A percentile compares a stretch with the other conserved stretches of the same genome.
Conservation (phyloP, 2,329 filamentous ascomycete species). For the Colletotrichum noveboracense region DNA sequence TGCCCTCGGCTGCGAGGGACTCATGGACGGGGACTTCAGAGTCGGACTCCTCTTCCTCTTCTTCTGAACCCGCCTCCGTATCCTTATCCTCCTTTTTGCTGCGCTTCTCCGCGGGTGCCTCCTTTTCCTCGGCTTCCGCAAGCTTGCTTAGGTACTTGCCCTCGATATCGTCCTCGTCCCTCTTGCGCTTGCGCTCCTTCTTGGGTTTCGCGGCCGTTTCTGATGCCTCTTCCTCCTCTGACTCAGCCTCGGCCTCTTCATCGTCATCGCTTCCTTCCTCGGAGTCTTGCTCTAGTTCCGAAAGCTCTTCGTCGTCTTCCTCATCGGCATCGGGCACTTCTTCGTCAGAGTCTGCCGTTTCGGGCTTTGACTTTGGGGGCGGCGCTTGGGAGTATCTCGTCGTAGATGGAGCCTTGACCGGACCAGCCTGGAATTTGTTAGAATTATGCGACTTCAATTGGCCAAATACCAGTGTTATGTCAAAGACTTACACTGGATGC, state of each 20-base stretch:
- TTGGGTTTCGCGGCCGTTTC: constrained; percentile 43
- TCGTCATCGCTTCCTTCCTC: constrained; percentile 27
- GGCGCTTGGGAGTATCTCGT: constrained; percentile 48
- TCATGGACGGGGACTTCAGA: constrained; percentile 59
- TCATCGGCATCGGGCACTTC: constrained; percentile 35
- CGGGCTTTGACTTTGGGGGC: constrained; percentile 33
- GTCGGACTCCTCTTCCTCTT: constrained; percentile 42
- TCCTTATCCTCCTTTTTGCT: constrained; percentile 47
- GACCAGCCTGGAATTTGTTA: constrained; percentile 50
- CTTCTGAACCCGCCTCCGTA: constrained; percentile 46
- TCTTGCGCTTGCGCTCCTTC: constrained; percentile 69
- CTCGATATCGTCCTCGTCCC: constrained; percentile 74
- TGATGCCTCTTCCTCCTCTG: constrained; percentile 41
- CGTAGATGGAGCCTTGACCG: constrained; percentile 51
- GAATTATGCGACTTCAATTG: background rate
- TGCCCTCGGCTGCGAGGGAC: constrained; percentile 58
- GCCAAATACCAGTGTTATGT: background rate
- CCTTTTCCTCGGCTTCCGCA: constrained; percentile 59
- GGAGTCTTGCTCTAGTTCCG: background rate
- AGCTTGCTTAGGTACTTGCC: constrained; percentile 72
- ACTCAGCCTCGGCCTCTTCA: constrained; percentile 26
- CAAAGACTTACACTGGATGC: constrained; percentile 68
- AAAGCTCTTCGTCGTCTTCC: constrained; percentile 29
- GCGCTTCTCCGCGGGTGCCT: constrained; percentile 61
- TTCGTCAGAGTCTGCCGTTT: constrained; percentile 30